phyloP scores from a whole-genome alignment of 192 early-diverging fungal genomes.

The Funneliformis mosseae region DNA sequence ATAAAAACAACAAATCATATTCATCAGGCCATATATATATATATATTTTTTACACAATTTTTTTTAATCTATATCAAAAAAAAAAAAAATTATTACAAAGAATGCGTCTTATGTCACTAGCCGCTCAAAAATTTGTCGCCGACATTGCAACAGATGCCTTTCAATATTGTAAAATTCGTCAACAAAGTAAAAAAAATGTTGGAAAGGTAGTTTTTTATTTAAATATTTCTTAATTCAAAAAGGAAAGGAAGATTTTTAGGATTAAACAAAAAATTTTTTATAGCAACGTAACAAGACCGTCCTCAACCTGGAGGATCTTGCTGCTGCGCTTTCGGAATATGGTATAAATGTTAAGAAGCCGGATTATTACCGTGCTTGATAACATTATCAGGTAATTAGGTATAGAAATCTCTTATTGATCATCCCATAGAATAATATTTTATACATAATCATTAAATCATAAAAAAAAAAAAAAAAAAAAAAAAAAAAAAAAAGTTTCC shows the following conservation, averaged over 20 bases:
- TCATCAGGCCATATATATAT: not conserved
- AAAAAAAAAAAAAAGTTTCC: too few species aligned
- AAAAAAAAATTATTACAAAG: conserved; percentile 38
- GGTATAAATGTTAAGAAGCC: conserved; percentile 96
- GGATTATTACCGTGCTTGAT: conserved; percentile 69
- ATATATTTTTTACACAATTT: not conserved
- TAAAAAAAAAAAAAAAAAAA: too few species aligned
- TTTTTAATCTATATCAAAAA: not conserved
- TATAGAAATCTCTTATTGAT: too few species aligned
- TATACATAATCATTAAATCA: too few species aligned
- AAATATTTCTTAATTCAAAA: not conserved
- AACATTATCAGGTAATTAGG: not conserved
- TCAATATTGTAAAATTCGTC: conserved; percentile 78
- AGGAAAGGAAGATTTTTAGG: not conserved
- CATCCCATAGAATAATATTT: too few species aligned
- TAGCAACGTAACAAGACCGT: conserved; percentile 81
- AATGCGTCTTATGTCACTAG: conserved; percentile 77
- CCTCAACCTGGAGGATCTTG: conserved; percentile 91
- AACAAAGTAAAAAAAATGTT: conserved; percentile 57
- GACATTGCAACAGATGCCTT: conserved; percentile 87
- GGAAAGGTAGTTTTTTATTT: conserved; percentile 40
- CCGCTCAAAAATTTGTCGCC: conserved; percentile 84
- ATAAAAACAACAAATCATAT: not conserved
- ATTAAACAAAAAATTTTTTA: not conserved
- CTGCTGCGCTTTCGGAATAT: conserved; percentile 85